Base-by-base conservation (phyloP, 352 stramenopile genomes). In the Globisporangium megalacanthum region DNA sequence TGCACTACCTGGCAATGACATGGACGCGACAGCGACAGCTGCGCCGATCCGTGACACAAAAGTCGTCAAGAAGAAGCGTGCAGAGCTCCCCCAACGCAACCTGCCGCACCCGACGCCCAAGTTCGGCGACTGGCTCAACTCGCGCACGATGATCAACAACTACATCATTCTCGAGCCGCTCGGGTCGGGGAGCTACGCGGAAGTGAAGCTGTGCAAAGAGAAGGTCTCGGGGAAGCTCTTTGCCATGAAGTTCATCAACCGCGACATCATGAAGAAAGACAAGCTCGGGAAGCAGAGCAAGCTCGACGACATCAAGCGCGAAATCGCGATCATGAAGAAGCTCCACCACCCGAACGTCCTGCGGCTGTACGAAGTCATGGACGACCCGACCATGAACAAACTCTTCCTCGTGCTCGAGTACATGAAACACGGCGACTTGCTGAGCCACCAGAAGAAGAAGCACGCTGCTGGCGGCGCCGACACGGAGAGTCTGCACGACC, bases 241-340 rank as follows among this genome's bases (percentile, higher is more conserved):
- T 44, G 84, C 86, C 2, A 89, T 92, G 76, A 94, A 96, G 62
- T 89, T 96, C 52, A 92, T 94, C 62, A 89, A 85, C 53, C 83
- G 88, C 37, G 86, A 92, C 47, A 73, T 95, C 35, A 89, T 95
- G 75, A 88, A 92, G 64, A 89, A 89, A 42, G 78, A 90, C 56
- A 90, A 90, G 47, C 67, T 92, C 0, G 78, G 76, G 9, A 88
- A 89, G 44, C 78, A 90, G 39, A 88, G 79, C 65, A 89, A 89
- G 60, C 66, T 90, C 13, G 79, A 90, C 49, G 80, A 91, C 54
- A 92, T 90, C 67, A 90, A 98, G 72, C 80, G 86, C 45, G 95
- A 99, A 66, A 98, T 99, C 68, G 95, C 92, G 4, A 94, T 98
- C 47, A 99, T 99, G 95, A 99, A 99, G 70, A 97, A 98, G 57